Evolutionary conservation across 1,284 basidiomycete species (phyloP).

Genomic region (Blastosporella zonata): DNA sequence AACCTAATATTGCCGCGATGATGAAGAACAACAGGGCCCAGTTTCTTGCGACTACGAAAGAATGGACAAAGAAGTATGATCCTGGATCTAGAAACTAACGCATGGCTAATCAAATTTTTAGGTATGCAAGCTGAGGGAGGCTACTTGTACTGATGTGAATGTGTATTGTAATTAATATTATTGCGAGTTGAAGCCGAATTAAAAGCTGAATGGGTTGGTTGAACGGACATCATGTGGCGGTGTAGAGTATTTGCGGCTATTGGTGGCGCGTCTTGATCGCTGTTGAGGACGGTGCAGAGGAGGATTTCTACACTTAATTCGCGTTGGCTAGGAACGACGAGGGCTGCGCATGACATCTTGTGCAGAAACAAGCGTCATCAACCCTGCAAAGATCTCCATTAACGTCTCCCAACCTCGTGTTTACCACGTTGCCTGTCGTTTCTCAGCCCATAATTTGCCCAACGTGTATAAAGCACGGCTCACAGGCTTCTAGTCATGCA

Average conservation of each 20-base stretch:
- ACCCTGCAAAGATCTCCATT: slow-evolving; percentile 29
- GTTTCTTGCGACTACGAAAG: slow-evolving; percentile 72
- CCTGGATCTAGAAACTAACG: neutral
- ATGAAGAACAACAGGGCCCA: slow-evolving; percentile 70
- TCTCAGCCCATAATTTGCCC: slow-evolving; percentile 32
- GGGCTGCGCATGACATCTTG: slow-evolving; percentile 17
- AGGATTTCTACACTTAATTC: slow-evolving; percentile 1
- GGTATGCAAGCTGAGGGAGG: slow-evolving; percentile 4
- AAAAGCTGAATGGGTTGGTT: neutral
- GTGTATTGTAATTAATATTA: neutral
- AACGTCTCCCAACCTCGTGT: slow-evolving; percentile 55
- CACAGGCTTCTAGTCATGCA: slow-evolving; percentile 51
- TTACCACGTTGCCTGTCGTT: slow-evolving; percentile 64
- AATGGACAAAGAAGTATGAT: slow-evolving; percentile 76
- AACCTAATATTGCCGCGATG: slow-evolving; percentile 78
- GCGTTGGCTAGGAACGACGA: slow-evolving; percentile 6
- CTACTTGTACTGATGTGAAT: neutral
- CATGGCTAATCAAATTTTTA: neutral
- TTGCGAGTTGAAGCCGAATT: neutral
- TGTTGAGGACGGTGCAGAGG: slow-evolving; percentile 2
- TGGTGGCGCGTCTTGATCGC: slow-evolving; percentile 10
- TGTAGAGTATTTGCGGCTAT: slow-evolving; percentile 14
- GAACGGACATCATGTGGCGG: slow-evolving; percentile 8
- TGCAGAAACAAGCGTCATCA: slow-evolving; percentile 11
- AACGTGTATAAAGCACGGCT: slow-evolving; percentile 71